These are phyloP conservation scores for Trichomonascaceae sp. DNA, from an alignment of 1,139 yeast species.

Conservation along the genomic window DNA sequence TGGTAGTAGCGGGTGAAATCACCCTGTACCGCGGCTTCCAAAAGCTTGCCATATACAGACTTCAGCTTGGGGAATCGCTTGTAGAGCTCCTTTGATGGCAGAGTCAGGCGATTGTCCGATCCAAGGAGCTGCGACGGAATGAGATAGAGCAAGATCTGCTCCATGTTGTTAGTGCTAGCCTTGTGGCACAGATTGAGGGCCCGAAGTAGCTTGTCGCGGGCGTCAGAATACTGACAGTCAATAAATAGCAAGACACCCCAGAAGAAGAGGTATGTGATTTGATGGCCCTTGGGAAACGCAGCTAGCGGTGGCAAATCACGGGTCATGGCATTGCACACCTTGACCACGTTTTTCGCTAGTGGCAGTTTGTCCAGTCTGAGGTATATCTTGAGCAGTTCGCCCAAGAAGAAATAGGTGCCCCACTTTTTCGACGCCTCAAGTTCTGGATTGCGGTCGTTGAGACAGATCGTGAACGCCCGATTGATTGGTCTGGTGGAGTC, in stretches of 20 bases:
- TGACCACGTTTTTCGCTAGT: constrained; percentile 65
- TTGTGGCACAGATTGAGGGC: constrained; percentile 33
- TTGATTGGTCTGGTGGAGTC: constrained; percentile 43
- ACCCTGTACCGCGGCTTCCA: constrained; percentile 41
- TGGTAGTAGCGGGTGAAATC: constrained; percentile 38
- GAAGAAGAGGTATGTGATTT: constrained; percentile 51
- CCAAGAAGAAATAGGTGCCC: constrained; percentile 65
- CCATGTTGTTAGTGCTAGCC: constrained; percentile 21
- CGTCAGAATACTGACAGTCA: constrained; percentile 43
- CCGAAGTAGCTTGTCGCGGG: constrained; percentile 35
- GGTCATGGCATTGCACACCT: constrained; percentile 50
- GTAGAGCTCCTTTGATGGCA: constrained; percentile 34
- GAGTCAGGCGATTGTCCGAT: constrained; percentile 4
- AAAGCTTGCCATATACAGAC: constrained; percentile 36
- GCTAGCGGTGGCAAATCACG: constrained; percentile 39
- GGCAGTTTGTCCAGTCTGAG: constrained; percentile 57
- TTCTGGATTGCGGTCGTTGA: constrained; percentile 62
- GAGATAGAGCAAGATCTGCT: constrained; percentile 25
- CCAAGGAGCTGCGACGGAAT: constrained; percentile 26
- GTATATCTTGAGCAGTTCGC: constrained; percentile 59
- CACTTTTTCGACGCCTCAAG: constrained; percentile 37
- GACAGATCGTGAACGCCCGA: constrained; percentile 60
- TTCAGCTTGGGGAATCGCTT: constrained; percentile 32
- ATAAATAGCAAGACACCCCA: constrained; percentile 50
- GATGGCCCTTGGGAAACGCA: constrained; percentile 36